These are phyloP conservation scores for Aspergillus indologenus DNA, from an alignment of 495 filamentous ascomycete genomes.

Conservation along the genomic window DNA sequence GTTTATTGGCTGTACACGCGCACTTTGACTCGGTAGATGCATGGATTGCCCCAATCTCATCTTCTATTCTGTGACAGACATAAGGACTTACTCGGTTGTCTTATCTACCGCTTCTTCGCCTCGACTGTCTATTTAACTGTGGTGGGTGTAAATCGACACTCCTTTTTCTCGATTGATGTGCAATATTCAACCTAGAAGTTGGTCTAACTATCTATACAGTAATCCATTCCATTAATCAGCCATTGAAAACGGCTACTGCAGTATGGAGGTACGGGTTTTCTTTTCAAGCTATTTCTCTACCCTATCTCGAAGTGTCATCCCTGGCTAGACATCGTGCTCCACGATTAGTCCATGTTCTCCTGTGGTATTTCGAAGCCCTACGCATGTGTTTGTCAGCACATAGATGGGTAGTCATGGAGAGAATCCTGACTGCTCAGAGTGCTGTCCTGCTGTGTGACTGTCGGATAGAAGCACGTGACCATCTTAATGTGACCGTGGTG, in stretches of 20 bases:
- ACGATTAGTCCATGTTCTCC: not conserved
- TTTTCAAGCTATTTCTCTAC: conserved; percentile 1
- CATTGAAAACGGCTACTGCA: not conserved
- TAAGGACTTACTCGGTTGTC: too few species aligned
- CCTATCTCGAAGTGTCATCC: not conserved
- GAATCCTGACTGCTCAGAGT: too few species aligned
- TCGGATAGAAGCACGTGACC: not conserved
- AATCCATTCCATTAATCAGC: too few species aligned
- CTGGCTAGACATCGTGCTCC: not conserved
- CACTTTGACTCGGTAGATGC: not conserved
- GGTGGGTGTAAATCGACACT: too few species aligned
- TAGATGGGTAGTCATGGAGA: too few species aligned
- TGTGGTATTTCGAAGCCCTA: too few species aligned
- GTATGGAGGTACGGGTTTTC: conserved; percentile 19
- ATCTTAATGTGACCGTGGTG: too few species aligned
- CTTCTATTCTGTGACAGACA: too few species aligned
- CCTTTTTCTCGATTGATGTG: too few species aligned
- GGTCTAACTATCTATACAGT: not conserved
- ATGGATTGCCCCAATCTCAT: not conserved
- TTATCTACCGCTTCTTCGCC: not conserved
- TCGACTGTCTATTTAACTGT: not conserved
- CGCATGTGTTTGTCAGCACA: too few species aligned
- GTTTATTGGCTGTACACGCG: not conserved
- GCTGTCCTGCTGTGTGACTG: too few species aligned
- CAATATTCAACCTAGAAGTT: not conserved